Conservation (phyloP, 2,329 filamentous ascomycete species). For the Sporothrix phasma region DNA sequence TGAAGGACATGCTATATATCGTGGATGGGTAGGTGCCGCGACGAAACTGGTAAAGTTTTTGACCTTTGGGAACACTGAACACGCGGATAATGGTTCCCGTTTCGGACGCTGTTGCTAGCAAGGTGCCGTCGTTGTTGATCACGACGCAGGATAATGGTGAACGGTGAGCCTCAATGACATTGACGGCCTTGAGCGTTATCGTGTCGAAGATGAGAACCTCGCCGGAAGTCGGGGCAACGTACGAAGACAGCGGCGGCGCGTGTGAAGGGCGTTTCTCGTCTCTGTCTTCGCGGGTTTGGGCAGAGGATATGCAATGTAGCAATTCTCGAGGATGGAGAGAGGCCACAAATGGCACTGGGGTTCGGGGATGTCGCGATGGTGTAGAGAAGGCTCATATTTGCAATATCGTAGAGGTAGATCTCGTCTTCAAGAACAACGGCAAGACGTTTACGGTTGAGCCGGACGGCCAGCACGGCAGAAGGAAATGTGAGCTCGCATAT, state of each 20-base stretch:
- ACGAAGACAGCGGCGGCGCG: conserved; percentile 69
- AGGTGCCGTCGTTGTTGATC: conserved; percentile 82
- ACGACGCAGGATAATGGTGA: conserved; percentile 84
- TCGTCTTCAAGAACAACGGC: conserved; percentile 91
- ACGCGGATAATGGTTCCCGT: conserved; percentile 96
- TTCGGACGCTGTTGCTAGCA: conserved; percentile 90
- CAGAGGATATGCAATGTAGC: conserved; percentile 88
- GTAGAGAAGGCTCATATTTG: conserved; percentile 91
- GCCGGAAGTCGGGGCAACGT: conserved; percentile 74
- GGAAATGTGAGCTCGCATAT: conserved; percentile 99
- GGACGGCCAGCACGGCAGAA: conserved; percentile 87
- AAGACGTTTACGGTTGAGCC: conserved; percentile 86
- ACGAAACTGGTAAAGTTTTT: conserved; percentile 93
- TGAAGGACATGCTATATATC: conserved; percentile 99
- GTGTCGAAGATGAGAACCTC: conserved; percentile 92
- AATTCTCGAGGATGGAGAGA: conserved; percentile 91
- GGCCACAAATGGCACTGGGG: conserved; percentile 77
- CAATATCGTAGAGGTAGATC: conserved; percentile 97
- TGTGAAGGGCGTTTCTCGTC: conserved; percentile 59
- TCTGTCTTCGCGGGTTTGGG: conserved; percentile 59
- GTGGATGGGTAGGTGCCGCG: conserved; percentile 89
- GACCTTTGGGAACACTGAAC: conserved; percentile 80
- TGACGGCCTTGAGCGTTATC: conserved; percentile 79
- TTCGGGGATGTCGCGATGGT: conserved; percentile 94
- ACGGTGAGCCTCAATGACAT: conserved; percentile 90